phyloP scores from a whole-genome alignment of 148 eudicot genomes.

The Polygonum maritimum region DNA sequence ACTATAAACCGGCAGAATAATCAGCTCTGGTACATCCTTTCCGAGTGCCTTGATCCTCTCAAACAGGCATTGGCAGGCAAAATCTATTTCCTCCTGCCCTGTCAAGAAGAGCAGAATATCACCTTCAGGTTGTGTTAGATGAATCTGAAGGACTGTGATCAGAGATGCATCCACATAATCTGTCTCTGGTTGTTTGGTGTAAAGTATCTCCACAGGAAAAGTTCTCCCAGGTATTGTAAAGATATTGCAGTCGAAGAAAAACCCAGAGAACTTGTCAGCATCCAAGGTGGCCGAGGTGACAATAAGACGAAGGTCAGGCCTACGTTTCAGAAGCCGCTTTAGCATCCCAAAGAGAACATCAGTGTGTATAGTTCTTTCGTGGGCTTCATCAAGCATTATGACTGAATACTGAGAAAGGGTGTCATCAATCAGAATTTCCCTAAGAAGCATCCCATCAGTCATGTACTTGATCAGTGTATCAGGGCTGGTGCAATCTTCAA shows the following conservation, averaged over 20 bases:
- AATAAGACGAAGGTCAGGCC: conserved; percentile 76
- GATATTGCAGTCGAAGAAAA: conserved; percentile 58
- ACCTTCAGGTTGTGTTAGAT: conserved; percentile 85
- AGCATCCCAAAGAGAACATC: conserved; percentile 84
- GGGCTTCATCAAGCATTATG: conserved; percentile 97
- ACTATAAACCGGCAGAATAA: conserved; percentile 91
- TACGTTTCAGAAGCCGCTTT: conserved; percentile 53
- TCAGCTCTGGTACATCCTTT: conserved; percentile 71
- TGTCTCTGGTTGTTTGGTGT: conserved; percentile 76
- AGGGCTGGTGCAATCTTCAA: conserved; percentile 89
- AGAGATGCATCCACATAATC: conserved; percentile 77
- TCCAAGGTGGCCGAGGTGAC: conserved; percentile 93
- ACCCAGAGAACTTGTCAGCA: conserved; percentile 88
- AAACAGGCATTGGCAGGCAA: conserved; percentile 27
- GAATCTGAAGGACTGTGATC: conserved; percentile 81
- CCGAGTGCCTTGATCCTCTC: conserved; percentile 91
- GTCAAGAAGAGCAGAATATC: conserved; percentile 82
- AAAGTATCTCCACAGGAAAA: conserved; percentile 67
- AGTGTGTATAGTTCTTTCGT: conserved; percentile 89
- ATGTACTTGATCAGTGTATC: conserved; percentile 90
- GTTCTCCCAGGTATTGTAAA: conserved; percentile 38
- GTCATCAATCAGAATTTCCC: conserved; percentile 71
- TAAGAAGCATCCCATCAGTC: conserved; percentile 96
- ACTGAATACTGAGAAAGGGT: conserved; percentile 72
- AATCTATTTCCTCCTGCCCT: conserved; percentile 72